Percentiles rank a stretch among this genome's conserved stretches.
Conservation (phyloP, 139 green algal genomes). For the Parachlorella kessleri region DNA sequence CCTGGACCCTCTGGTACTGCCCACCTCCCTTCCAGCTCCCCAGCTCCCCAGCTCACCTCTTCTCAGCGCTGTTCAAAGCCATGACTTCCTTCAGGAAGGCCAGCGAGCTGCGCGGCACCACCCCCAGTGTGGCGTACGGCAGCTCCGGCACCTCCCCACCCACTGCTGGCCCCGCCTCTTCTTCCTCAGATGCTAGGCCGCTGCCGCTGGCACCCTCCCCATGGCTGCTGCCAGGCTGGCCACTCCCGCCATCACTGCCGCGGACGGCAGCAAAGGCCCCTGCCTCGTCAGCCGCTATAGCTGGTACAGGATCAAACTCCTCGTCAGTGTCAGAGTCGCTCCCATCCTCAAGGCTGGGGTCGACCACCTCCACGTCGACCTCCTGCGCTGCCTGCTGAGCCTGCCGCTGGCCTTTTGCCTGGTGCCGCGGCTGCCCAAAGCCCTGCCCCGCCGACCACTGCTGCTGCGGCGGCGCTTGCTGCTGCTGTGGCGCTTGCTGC, state of each 20-base stretch:
- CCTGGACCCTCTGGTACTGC: too few relatives aligned
- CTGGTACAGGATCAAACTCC: too few relatives aligned
- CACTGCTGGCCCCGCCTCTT: background rate
- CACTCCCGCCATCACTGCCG: background rate
- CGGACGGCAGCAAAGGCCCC: background rate
- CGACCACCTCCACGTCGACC: background rate
- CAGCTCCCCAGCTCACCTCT: too few relatives aligned
- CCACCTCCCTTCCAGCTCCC: too few relatives aligned
- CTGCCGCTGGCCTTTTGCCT: background rate
- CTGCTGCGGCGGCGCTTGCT: background rate
- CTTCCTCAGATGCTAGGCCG: background rate
- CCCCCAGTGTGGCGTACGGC: background rate
- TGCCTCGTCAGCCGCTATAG: too few relatives aligned
- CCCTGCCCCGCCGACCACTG: too few relatives aligned
- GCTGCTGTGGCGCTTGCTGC: too few relatives aligned
- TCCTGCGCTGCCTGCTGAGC: background rate
- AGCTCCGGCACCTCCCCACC: background rate
- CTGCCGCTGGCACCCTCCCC: background rate
- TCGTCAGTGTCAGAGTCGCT: too few relatives aligned
- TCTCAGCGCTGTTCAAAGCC: background rate
- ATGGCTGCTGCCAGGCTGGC: background rate
- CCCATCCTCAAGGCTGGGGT: background rate
- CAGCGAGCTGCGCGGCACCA: background rate
- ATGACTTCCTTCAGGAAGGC: constrained; percentile 26
- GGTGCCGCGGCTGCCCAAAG: background rate